A percentile compares a stretch with the other conserved stretches of the same genome.
Conservation (phyloP, 225 moss, liverwort and hornwort species). For the Marchantia polymorpha region DNA sequence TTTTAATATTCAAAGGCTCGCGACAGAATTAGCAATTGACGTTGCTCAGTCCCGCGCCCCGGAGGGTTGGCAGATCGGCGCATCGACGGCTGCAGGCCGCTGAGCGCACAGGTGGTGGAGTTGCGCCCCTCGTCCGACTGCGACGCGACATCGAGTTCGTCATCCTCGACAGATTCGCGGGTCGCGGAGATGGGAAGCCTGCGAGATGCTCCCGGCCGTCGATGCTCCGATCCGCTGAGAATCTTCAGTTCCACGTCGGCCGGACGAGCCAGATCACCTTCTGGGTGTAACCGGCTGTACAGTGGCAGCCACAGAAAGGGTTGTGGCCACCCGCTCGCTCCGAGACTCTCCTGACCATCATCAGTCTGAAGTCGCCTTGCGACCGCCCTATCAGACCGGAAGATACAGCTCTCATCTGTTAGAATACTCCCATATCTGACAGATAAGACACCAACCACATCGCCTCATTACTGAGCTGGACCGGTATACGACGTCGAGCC, state of each 20-base stretch:
- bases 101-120: not conserved
- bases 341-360: not conserved
- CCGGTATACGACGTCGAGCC: too few relatives aligned
- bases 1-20: too few relatives aligned
- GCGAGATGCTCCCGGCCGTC: constrained; percentile 7
- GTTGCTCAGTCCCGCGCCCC: too few relatives aligned
- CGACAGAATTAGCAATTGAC: constrained; percentile 4
- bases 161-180: not conserved
- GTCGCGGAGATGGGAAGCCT: not conserved
- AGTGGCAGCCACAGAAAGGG: constrained; percentile 9
- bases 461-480: too few relatives aligned
- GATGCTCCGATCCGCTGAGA: not conserved
- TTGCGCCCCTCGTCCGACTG: not conserved
- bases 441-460: too few relatives aligned
- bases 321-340: constrained; percentile 6
- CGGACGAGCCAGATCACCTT: constrained; percentile 2
- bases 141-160: not conserved
- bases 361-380: too few relatives aligned
- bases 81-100: not conserved
- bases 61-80: not conserved
- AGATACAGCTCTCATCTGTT: too few relatives aligned
- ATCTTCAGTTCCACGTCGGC: constrained; percentile 8
- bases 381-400: too few relatives aligned
- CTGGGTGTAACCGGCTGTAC: constrained; percentile 1
- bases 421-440: too few relatives aligned